These are phyloP conservation scores for Podila epigama DNA, from an alignment of 192 early-diverging fungal species.

Conservation along the genomic window DNA sequence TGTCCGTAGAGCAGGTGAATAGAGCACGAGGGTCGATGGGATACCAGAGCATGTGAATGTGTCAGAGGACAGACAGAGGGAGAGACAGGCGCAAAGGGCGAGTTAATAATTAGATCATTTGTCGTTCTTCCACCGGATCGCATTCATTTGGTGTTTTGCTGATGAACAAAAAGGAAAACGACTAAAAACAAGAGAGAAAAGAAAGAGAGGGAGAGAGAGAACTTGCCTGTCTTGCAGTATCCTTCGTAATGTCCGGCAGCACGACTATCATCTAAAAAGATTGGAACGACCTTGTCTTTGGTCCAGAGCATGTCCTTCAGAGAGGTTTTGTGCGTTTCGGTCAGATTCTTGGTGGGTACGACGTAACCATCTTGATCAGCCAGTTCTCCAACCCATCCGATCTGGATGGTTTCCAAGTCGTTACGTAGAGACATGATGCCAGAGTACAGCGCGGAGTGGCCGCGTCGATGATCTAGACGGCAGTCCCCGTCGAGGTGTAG, in stretches of 20 bases:
- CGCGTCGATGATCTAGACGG: constrained; percentile 63
- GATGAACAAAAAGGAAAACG: background rate
- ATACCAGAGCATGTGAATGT: too few species aligned
- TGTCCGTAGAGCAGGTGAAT: too few species aligned
- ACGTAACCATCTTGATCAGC: constrained; percentile 56
- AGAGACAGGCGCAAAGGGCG: too few species aligned
- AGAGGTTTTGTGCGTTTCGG: constrained; percentile 56
- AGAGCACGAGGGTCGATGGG: too few species aligned
- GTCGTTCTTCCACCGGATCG: too few species aligned
- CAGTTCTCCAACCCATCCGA: constrained; percentile 79
- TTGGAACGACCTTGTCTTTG: constrained; percentile 72
- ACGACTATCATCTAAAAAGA: constrained; percentile 78
- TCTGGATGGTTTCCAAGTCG: constrained; percentile 65
- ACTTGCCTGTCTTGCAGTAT: constrained; percentile 90
- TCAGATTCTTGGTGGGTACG: constrained; percentile 46
- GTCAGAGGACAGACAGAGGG: too few species aligned
- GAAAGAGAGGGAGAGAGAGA: background rate
- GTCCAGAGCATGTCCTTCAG: constrained; percentile 60
- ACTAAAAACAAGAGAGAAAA: background rate
- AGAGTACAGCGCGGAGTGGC: constrained; percentile 91
- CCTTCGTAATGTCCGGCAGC: constrained; percentile 94
- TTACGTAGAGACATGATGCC: constrained; percentile 76
- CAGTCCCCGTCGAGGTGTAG: constrained; percentile 37
- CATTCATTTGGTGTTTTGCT: too few species aligned
- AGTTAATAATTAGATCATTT: too few species aligned